Evolutionary conservation across 371 early-diverging fungal species (phyloP).

Genomic region (Smittium mucronatum): DNA sequence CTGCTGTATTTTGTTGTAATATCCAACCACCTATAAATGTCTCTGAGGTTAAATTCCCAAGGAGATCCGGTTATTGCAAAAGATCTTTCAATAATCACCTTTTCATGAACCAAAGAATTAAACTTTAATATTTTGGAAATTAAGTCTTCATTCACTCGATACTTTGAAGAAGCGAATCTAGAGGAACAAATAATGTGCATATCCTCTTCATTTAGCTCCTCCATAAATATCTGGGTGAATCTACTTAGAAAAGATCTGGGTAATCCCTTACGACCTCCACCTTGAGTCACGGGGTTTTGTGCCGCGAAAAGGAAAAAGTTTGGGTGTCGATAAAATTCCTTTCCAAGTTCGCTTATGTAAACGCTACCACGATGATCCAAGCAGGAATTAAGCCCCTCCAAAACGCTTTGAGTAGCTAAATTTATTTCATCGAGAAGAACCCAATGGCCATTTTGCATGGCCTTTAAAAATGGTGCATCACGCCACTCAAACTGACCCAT

Average conservation of each 20-base stretch:
- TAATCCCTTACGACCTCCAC: constrained; percentile 97
- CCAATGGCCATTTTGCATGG: constrained; percentile 94
- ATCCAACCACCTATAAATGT: constrained; percentile 90
- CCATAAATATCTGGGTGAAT: constrained; percentile 91
- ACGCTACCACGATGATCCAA: constrained; percentile 96
- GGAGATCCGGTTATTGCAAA: constrained; percentile 85
- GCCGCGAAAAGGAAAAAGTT: constrained; percentile 97
- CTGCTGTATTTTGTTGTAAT: constrained; percentile 36
- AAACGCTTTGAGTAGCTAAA: constrained; percentile 96
- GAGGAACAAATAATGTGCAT: constrained; percentile 53
- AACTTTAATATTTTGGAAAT: constrained; percentile 71
- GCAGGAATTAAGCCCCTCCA: constrained; percentile 99
- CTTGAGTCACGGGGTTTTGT: constrained; percentile 94
- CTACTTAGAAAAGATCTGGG: constrained; percentile 98
- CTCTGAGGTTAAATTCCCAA: constrained; percentile 97
- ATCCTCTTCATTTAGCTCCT: constrained; percentile 63
- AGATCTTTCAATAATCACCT: constrained; percentile 58
- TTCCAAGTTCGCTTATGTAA: constrained; percentile 87
- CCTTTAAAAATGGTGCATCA: constrained; percentile 92
- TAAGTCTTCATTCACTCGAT: constrained; percentile 28
- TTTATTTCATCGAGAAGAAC: constrained; percentile 99
- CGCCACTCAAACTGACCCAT: constrained; percentile 90
- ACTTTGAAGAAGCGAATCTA: constrained; percentile 30
- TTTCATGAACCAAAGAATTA: constrained; percentile 69
- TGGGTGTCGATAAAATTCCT: constrained; percentile 60